Evolutionary conservation across 2,329 filamentous ascomycete genomes (phyloP).

Genomic region (Colletotrichum liriopes): DNA sequence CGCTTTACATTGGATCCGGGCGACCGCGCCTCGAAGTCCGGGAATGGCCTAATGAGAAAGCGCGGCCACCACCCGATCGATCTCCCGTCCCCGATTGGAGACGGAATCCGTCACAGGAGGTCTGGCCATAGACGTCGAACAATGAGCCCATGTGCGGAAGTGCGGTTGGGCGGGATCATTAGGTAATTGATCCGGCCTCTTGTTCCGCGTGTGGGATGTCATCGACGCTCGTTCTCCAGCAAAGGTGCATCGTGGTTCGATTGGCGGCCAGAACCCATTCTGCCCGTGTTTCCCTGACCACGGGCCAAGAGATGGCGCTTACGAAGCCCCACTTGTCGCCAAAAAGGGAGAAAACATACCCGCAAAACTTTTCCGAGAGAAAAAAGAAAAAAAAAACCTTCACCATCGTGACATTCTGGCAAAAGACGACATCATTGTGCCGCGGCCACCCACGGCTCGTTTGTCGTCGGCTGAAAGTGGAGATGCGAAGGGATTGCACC

Average conservation of each 20-base stretch:
- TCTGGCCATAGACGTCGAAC: background rate
- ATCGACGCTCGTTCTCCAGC: background rate
- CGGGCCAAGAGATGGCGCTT: slow-evolving; percentile 8
- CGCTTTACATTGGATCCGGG: slow-evolving; percentile 2
- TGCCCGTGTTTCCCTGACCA: background rate
- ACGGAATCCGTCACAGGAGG: slow-evolving; percentile 7
- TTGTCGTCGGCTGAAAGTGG: slow-evolving; percentile 44
- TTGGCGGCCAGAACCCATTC: background rate
- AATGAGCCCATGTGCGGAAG: slow-evolving; percentile 26
- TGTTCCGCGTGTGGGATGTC: slow-evolving; percentile 32
- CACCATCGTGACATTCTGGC: slow-evolving; percentile 2
- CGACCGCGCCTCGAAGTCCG: slow-evolving; percentile 7
- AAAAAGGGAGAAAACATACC: slow-evolving; percentile 4
- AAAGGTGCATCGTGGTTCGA: slow-evolving; percentile 23
- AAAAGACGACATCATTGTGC: background rate
- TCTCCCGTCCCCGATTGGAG: slow-evolving; percentile 19
- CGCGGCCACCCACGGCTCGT: slow-evolving; percentile 37
- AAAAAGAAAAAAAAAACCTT: background rate
- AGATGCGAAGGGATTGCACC: slow-evolving; percentile 29
- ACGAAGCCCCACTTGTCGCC: slow-evolving; percentile 4
- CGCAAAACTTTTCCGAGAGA: slow-evolving; percentile 16
- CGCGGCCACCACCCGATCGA: slow-evolving; percentile 2
- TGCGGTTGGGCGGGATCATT: slow-evolving; percentile 27
- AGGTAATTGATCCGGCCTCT: slow-evolving; percentile 29
- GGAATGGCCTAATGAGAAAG: slow-evolving; percentile 8